Evolutionary conservation across 1,284 basidiomycete species (phyloP), one percentile per base, ranked within the genome.

Genomic region (Coniophora puteana): DNA sequence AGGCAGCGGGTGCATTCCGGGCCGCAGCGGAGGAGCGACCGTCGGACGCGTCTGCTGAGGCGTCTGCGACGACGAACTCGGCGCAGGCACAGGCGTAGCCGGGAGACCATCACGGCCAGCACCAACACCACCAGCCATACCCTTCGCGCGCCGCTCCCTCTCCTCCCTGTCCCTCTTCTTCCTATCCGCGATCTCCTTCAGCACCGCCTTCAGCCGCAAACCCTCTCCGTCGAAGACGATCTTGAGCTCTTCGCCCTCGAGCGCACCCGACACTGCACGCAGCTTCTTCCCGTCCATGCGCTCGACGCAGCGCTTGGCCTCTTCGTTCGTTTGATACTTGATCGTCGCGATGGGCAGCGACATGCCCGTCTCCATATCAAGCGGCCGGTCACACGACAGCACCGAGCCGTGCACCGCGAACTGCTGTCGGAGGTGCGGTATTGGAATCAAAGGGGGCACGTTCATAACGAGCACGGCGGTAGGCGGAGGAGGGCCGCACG

Each of bases 281-380:
- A 71, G 59, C 49, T 66, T 71, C 55, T 72, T 72, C 24, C 79
- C 79, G 45, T 84, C 65, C 51, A 83, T 77, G 51, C 69, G 69
- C 51, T 75, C 75, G 41, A 74, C 73, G 60, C 81, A 90, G 50
- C 62, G 70, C 59, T 63, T 74, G 41, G 83, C 84, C 43, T 83
- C 79, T 14, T 79, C 78, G 45, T 78, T 74, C 0, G 68, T 63
- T 7, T 56, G 61, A 58, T 77, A 97, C 47, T 77, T 80, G 52
- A 97, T 74, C 57, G 79, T 82, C 38, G 89, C 81, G 29, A 97
- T 80, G 5, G 93, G 93, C 4, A 97, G 73, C 12, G 86, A 80
- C 47, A 80, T 83, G 11, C 93, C 93, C 16, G 83, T 92, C 39
- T 76, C 73, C 35, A 78, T 75, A 64, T 96, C 89, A 46, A 88